Evolutionary conservation across 177 flowering plant species (phyloP), one percentile per base, ranked within the genome.

Genomic region (Telopea speciosissima): DNA sequence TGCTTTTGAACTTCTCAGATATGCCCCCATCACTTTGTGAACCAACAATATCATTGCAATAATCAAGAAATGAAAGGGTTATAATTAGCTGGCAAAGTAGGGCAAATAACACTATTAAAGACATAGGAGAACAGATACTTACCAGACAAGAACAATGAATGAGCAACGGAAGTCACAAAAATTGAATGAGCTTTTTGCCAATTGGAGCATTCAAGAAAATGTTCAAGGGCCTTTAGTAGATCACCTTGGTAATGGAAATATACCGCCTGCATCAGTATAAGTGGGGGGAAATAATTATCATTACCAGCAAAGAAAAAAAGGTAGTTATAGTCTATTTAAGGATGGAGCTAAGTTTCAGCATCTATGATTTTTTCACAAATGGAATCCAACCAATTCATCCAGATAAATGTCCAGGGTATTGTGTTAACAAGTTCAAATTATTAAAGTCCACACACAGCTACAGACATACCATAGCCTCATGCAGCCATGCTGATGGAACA

Each of bases 141-240:
- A 89, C 98, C 97, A 79, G 96, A 85, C 76, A 90, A 76, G 78
- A 86, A 93, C 68, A 92, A 78, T 49, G 85, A 76, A 80, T 87
- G 92, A 56, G 91, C 90, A 82, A 93, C 89, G 63, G 92, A 86
- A 73, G 95, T 91, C 66, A 89, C 69, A 70, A 93, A 96, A 72
- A 91, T 84, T n/a, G 88, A 82, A 81, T 96, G 99, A 79, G 97
- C 98, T 70, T 79, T 91, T 66, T 85, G 97, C 99, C 99, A 96
- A 72, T 86, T 82, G 69, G 70, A 80, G 80, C 95, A 90, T 68
- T 83, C 78, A 68, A 96, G 83, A 76, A 76, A 91, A 80, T 91
- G 91, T 66, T 91, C 90, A 36, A 96, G 84, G 67, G 98, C 94
- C 78, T 84, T 84, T 17, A 79, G 24, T 54, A 79, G 72, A 81